A percentile compares a stretch with the other conserved stretches of the same genome.
Evolutionary conservation across 83 land plant genomes (phyloP).

Genomic region (Picea mariana): DNA sequence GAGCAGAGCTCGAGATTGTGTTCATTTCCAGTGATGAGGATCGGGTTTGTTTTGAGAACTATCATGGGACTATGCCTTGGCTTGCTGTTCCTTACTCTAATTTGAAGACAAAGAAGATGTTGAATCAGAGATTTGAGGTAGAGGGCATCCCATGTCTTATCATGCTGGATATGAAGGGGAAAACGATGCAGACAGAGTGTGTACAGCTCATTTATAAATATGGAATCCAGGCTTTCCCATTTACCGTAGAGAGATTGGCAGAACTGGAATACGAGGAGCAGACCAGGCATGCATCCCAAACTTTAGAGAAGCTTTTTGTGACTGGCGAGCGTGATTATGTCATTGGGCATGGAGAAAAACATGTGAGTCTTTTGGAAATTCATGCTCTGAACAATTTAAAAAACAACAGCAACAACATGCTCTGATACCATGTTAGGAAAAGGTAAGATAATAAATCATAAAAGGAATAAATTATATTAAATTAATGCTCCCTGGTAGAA

Average conservation of each 20-base stretch:
- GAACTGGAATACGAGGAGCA: constrained; percentile 43
- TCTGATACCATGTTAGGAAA: not conserved
- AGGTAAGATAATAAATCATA: not conserved
- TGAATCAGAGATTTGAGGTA: constrained; percentile 39
- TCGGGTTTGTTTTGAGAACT: constrained; percentile 37
- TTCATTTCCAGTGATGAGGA: constrained; percentile 69
- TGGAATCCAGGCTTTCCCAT: constrained; percentile 54
- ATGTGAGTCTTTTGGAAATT: not conserved
- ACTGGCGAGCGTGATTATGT: constrained; percentile 43
- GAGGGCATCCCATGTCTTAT: constrained; percentile 59
- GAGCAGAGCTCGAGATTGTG: constrained; percentile 50
- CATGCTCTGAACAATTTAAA: not conserved
- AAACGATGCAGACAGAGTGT: constrained; percentile 26
- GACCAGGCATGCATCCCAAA: constrained; percentile 43
- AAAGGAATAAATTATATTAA: not conserved
- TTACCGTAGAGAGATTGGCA: constrained; percentile 43
- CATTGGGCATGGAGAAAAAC: not conserved
- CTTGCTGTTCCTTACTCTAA: constrained; percentile 61
- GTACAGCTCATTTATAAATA: constrained; percentile 48
- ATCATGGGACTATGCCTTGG: constrained; percentile 62
- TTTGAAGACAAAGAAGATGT: constrained; percentile 32
- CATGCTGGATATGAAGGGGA: constrained; percentile 38
- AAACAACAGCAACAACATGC: no score
- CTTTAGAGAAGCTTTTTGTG: constrained; percentile 41
- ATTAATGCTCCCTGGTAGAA: not conserved